Conservation (phyloP, 139 green algal genomes). For the Chlorella sp. region DNA sequence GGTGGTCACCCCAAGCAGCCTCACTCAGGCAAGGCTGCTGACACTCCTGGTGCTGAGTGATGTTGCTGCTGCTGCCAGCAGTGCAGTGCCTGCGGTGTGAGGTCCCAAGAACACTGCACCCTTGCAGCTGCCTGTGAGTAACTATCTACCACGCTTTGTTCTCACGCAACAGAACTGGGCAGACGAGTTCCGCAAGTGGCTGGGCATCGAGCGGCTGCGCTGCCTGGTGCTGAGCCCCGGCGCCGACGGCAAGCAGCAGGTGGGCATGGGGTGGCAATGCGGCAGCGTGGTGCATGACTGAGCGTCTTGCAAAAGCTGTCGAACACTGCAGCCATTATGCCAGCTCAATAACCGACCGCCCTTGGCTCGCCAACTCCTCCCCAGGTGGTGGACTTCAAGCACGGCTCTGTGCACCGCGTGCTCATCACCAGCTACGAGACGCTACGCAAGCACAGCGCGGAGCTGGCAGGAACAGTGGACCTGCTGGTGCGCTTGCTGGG, state of each 20-base stretch:
- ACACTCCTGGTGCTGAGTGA: too few species aligned
- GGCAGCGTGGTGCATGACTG: not conserved
- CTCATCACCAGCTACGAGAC: slow-evolving; percentile 53
- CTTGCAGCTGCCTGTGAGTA: too few species aligned
- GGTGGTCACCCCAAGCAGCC: slow-evolving; percentile 78
- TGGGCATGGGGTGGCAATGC: not conserved
- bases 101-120: too few species aligned
- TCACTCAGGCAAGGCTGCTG: slow-evolving; percentile 47
- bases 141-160: too few species aligned
- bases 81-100: too few species aligned
- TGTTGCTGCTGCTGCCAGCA: too few species aligned
- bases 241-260: not conserved
- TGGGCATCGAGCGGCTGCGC: slow-evolving; percentile 76
- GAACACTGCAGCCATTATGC: not conserved
- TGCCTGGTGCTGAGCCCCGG: slow-evolving; percentile 48
- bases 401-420: slow-evolving; percentile 34
- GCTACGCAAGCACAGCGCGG: slow-evolving; percentile 62
- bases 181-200: slow-evolving; percentile 85
- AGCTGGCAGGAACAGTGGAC: slow-evolving; percentile 66
- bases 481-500: slow-evolving; percentile 61
- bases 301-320: too few species aligned
- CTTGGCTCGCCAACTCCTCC: not conserved
- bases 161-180: slow-evolving; percentile 75
- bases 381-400: slow-evolving; percentile 62
- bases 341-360: not conserved